Percentiles rank a stretch among this genome's conserved stretches.
phyloP scores from a whole-genome alignment of 257 asterid species.

The Rhazya stricta region DNA sequence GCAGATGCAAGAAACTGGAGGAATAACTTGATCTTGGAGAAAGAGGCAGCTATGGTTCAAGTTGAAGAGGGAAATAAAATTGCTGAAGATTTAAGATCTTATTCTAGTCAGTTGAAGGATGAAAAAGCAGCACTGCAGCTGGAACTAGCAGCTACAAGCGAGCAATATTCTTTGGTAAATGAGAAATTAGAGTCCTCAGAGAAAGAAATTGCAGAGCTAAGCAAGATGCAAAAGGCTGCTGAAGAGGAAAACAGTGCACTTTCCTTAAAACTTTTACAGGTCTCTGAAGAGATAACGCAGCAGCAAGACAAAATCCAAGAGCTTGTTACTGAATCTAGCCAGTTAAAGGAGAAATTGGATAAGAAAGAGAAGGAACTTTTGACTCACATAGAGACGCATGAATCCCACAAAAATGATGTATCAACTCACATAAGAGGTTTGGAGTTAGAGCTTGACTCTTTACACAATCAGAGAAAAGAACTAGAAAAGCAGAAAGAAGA shows the following conservation, averaged over 20 bases:
- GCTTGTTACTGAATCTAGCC: conserved; percentile 37
- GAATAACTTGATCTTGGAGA: conserved; percentile 29
- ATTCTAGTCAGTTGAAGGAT: conserved; percentile 28
- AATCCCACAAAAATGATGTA: conserved; percentile 59
- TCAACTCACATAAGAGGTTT: conserved; percentile 52
- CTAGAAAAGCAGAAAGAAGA: conserved; percentile 56
- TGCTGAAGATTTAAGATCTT: conserved; percentile 36
- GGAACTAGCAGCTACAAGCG: conserved; percentile 43
- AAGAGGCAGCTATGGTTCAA: conserved; percentile 32
- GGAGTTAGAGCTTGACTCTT: conserved; percentile 59
- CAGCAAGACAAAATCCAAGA: conserved; percentile 41
- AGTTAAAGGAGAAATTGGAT: conserved; percentile 34
- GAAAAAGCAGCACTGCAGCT: conserved; percentile 41
- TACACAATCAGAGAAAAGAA: conserved; percentile 49
- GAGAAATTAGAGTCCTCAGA: conserved; percentile 41
- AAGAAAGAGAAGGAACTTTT: conserved; percentile 63
- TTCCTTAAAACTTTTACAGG: conserved; percentile 29
- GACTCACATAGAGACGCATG: conserved; percentile 59
- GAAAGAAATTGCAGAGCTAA: conserved; percentile 43
- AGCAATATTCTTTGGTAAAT: conserved; percentile 28
- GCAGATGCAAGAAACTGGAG: conserved; percentile 34
- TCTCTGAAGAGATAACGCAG: conserved; percentile 34
- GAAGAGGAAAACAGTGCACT: conserved; percentile 39
- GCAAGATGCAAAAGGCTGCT: conserved; percentile 23
- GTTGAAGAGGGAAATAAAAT: conserved; percentile 40